A percentile compares a stretch with the other conserved stretches of the same genome.
Conservation (phyloP, 345 rosid genomes). For the Microcos paniculata region DNA sequence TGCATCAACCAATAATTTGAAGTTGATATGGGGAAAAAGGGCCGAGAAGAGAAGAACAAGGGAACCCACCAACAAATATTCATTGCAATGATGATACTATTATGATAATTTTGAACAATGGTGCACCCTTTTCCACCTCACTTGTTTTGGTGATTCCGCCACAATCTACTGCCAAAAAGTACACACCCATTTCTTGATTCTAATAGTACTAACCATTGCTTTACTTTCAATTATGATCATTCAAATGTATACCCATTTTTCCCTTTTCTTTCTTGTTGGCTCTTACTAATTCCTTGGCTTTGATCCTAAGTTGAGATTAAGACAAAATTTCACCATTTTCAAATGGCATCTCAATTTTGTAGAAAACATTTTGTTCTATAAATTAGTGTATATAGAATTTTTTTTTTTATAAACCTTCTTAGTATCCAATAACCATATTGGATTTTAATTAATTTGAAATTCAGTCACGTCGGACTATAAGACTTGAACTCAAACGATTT, state of each 20-base stretch:
- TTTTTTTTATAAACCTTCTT: too few species aligned
- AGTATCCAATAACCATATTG: too few species aligned
- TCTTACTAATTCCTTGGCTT: too few species aligned
- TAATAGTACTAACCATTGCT: not conserved
- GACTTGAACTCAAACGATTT: too few species aligned
- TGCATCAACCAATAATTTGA: slow-evolving; percentile 5
- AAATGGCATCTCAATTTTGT: too few species aligned
- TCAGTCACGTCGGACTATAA: too few species aligned
- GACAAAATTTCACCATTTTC: too few species aligned
- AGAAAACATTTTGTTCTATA: too few species aligned
- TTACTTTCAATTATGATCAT: not conserved
- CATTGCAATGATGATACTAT: slow-evolving; percentile 8
- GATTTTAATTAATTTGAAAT: too few species aligned
- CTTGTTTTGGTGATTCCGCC: not conserved
- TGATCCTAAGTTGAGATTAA: not conserved
- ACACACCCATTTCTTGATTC: not conserved
- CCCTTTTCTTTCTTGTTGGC: not conserved
- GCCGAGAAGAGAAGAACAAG: not conserved
- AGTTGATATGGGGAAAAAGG: not conserved
- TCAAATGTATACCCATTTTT: not conserved
- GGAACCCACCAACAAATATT: not conserved
- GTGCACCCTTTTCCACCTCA: not conserved
- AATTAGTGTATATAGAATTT: too few species aligned
- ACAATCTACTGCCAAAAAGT: not conserved
- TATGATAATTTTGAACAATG: not conserved